These are phyloP conservation scores for Cercophora newfieldiana DNA, from an alignment of 495 filamentous ascomycete genomes.

Conservation along the genomic window DNA sequence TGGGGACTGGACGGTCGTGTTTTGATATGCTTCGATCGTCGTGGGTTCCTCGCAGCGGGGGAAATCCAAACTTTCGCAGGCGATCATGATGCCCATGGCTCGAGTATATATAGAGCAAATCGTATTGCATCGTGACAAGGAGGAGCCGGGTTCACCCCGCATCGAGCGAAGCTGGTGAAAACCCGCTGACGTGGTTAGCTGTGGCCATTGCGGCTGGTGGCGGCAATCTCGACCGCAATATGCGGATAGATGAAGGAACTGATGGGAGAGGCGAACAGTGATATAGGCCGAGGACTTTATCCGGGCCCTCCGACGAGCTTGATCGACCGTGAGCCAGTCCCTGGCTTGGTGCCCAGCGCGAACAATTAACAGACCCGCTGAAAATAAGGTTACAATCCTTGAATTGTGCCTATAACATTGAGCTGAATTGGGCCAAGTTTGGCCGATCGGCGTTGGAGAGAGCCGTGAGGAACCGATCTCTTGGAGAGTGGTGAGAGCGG, in stretches of 20 bases:
- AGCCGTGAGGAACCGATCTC: slow-evolving; percentile 33
- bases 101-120: slow-evolving; percentile 33
- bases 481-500: not conserved
- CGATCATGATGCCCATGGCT: too few species aligned
- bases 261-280: slow-evolving; percentile 25
- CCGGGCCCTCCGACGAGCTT: slow-evolving; percentile 23
- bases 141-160: slow-evolving; percentile 12
- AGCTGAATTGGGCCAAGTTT: slow-evolving; percentile 19
- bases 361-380: slow-evolving; percentile 20
- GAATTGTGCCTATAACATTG: slow-evolving; percentile 34
- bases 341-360: slow-evolving; percentile 13
- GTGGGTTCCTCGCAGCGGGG: too few species aligned
- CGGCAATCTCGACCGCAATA: slow-evolving; percentile 38
- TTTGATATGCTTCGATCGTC: too few species aligned
- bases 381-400: slow-evolving; percentile 29
- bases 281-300: slow-evolving; percentile 38
- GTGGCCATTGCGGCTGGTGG: slow-evolving; percentile 26
- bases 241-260: slow-evolving; percentile 38
- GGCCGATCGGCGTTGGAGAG: slow-evolving; percentile 30
- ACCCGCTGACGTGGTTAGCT: slow-evolving; percentile 10
- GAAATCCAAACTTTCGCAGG: too few species aligned
- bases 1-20: too few species aligned
- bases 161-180: slow-evolving; percentile 13
- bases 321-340: slow-evolving; percentile 4
- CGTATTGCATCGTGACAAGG: slow-evolving; percentile 16